Conservation (phyloP, 345 rosid species). For the Schrenkiella parvula region DNA sequence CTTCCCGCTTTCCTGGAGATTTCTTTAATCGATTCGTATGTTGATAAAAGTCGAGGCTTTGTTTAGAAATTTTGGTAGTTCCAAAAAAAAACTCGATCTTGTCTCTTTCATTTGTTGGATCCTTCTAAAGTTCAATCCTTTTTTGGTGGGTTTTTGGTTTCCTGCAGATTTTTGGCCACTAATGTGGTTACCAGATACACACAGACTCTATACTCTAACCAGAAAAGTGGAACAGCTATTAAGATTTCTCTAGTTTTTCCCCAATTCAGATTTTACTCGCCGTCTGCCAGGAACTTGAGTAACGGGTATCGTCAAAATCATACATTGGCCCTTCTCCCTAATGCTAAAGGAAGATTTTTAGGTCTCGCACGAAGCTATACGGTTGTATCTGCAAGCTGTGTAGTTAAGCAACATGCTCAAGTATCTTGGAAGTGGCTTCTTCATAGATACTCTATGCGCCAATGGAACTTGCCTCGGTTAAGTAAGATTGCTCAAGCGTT, state of each 20-base stretch:
- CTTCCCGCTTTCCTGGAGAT: not conserved
- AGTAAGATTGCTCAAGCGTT: slow-evolving; percentile 71
- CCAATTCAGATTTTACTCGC: slow-evolving; percentile 36
- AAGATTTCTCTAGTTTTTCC: slow-evolving; percentile 40
- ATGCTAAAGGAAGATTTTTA: slow-evolving; percentile 32
- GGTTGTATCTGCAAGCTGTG: slow-evolving; percentile 36
- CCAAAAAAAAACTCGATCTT: not conserved
- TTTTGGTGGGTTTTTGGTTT: not conserved
- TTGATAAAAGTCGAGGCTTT: not conserved
- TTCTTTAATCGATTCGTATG: not conserved
- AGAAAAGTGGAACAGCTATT: slow-evolving; percentile 28
- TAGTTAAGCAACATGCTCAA: slow-evolving; percentile 45
- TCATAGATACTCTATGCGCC: slow-evolving; percentile 34
- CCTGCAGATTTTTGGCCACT: slow-evolving; percentile 55
- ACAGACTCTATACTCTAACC: slow-evolving; percentile 29
- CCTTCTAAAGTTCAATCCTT: not conserved
- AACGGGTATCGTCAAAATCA: slow-evolving; percentile 31
- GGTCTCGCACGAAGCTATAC: slow-evolving; percentile 42
- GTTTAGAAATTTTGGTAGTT: not conserved
- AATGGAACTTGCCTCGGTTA: slow-evolving; percentile 35
- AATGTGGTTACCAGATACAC: slow-evolving; percentile 40
- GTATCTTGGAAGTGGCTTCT: slow-evolving; percentile 60
- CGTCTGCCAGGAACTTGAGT: slow-evolving; percentile 22
- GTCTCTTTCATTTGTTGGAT: not conserved
- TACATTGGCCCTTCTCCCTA: slow-evolving; percentile 12